Percentiles rank a stretch among this genome's conserved stretches.
phyloP scores from a whole-genome alignment of 306 rosid genomes.

The Potentilla sterilis region DNA sequence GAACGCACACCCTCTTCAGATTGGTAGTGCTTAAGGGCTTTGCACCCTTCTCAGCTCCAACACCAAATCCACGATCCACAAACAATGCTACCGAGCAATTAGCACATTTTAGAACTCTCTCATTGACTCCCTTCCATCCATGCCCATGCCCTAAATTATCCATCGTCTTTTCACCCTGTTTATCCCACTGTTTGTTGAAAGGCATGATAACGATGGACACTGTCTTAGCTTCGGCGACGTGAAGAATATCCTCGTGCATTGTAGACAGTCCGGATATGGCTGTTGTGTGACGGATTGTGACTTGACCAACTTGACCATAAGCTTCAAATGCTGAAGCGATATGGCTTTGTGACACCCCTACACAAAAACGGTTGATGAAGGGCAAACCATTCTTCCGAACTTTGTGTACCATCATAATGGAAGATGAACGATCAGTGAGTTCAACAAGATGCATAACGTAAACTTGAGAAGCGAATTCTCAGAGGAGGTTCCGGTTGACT shows the following conservation, averaged over 20 bases:
- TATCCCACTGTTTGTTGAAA: constrained; percentile 59
- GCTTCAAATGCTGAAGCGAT: constrained; percentile 63
- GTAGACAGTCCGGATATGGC: constrained; percentile 60
- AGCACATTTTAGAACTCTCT: constrained; percentile 52
- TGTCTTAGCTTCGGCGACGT: constrained; percentile 63
- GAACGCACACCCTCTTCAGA: constrained; percentile 33
- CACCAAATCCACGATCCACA: constrained; percentile 65
- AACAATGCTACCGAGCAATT: constrained; percentile 73
- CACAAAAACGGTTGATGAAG: constrained; percentile 44
- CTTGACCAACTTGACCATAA: constrained; percentile 55
- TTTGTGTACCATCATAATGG: constrained; percentile 62
- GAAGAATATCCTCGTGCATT: constrained; percentile 75
- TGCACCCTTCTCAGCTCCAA: not conserved
- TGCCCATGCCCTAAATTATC: constrained; percentile 57
- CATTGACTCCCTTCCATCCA: constrained; percentile 66
- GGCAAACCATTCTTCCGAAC: constrained; percentile 78
- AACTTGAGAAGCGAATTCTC: constrained; percentile 38
- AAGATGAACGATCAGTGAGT: constrained; percentile 72
- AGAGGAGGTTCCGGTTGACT: constrained; percentile 46
- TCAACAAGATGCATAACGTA: constrained; percentile 75
- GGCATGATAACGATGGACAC: constrained; percentile 66
- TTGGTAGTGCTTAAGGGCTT: constrained; percentile 20
- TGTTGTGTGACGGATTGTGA: constrained; percentile 54
- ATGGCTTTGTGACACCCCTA: constrained; percentile 49
- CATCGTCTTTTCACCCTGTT: constrained; percentile 20